Percentiles rank a stretch among this genome's conserved stretches.
Conservation (phyloP, 164 flowering plant genomes). For the Nymphaea thermarum region DNA sequence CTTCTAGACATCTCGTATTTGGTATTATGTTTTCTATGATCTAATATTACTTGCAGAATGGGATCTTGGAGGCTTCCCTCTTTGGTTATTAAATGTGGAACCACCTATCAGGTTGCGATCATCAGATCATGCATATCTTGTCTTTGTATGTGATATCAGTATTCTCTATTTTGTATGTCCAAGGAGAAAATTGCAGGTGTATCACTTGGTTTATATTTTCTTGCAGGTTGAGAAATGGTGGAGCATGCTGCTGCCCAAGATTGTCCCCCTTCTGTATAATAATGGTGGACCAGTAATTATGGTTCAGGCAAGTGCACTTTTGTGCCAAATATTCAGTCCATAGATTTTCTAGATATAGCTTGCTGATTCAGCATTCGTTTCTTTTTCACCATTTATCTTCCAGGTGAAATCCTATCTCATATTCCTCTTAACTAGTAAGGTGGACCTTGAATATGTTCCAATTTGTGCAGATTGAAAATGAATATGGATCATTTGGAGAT, state of each 20-base stretch:
- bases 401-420: too few species aligned
- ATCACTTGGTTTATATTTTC: neutral
- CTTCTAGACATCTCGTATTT: too few species aligned
- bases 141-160: constrained; percentile 32
- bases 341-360: too few species aligned
- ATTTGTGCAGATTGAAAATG: constrained; percentile 84
- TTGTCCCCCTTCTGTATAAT: constrained; percentile 61
- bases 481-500: constrained; percentile 88
- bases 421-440: too few species aligned
- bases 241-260: constrained; percentile 63
- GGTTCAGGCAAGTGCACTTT: constrained; percentile 64
- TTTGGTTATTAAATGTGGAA: constrained; percentile 73
- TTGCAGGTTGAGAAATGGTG: constrained; percentile 87
- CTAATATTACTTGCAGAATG: constrained; percentile 52
- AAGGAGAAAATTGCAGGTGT: too few species aligned
- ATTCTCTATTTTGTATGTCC: neutral
- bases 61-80: constrained; percentile 97
- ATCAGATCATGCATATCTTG: constrained; percentile 69
- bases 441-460: neutral
- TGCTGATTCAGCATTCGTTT: too few species aligned
- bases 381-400: too few species aligned
- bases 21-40: neutral
- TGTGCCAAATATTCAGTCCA: too few species aligned
- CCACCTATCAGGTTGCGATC: constrained; percentile 75
- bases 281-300: constrained; percentile 93